A percentile compares a stretch with the other conserved stretches of the same genome.
These are phyloP conservation scores for Fusarium staphyleae DNA, from an alignment of 2,329 filamentous ascomycete species.

Conservation along the genomic window DNA sequence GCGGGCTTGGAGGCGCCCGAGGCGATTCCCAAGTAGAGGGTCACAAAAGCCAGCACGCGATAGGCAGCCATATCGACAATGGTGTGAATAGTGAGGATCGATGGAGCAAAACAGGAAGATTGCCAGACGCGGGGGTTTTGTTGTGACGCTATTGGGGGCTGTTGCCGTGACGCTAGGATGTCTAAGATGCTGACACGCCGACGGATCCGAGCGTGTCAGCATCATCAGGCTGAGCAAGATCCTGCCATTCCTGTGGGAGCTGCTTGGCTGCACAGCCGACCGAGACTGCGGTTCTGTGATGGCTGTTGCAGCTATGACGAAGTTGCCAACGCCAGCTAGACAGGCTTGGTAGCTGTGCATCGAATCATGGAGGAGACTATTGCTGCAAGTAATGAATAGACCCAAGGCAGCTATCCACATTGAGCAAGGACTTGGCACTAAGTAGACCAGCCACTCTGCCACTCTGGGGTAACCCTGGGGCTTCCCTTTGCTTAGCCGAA, in stretches of 20 bases:
- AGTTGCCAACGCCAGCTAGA: background rate
- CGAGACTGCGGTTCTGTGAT: background rate
- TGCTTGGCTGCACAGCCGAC: background rate
- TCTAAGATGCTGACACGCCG: too few species aligned
- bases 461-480: too few species aligned
- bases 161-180: too few species aligned
- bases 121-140: background rate
- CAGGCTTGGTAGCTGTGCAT: background rate
- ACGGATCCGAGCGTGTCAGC: too few species aligned
- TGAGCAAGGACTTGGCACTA: too few species aligned
- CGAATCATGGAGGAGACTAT: background rate
- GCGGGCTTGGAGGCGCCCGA: slow-evolving; percentile 2
- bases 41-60: slow-evolving; percentile 18
- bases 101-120: background rate
- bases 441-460: too few species aligned
- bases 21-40: slow-evolving; percentile 27
- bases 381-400: too few species aligned
- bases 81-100: background rate
- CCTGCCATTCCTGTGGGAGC: too few species aligned
- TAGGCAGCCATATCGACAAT: slow-evolving; percentile 18
- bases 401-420: too few species aligned
- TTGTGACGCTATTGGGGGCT: too few species aligned
- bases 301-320: background rate
- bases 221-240: too few species aligned
- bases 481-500: too few species aligned